These are phyloP conservation scores for Pythium grandisporangium DNA, from an alignment of 352 stramenopile genomes.

Conservation along the genomic window DNA sequence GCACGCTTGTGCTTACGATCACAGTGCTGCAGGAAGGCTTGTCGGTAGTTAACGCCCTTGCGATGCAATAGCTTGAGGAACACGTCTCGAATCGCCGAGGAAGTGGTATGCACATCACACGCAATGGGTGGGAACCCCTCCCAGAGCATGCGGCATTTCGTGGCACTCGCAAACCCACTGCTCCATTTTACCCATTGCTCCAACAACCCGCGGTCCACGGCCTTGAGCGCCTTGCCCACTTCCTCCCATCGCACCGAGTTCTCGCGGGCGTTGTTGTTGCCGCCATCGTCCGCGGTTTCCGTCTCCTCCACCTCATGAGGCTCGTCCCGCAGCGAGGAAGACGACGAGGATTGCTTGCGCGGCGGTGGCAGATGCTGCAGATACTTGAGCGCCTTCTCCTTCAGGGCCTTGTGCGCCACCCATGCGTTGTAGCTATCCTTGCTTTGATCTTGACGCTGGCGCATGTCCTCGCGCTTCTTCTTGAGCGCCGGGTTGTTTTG, in stretches of 20 bases:
- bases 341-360: conserved; percentile 1
- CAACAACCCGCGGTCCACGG: conserved; percentile 75
- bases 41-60: conserved; percentile 79
- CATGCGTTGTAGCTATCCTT: conserved; percentile 69
- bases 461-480: conserved; percentile 32
- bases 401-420: conserved; percentile 70
- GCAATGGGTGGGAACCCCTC: conserved; percentile 76
- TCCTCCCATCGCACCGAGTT: conserved; percentile 53
- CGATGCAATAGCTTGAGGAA: conserved; percentile 89
- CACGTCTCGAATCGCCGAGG: conserved; percentile 78
- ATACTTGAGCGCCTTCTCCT: conserved; percentile 68
- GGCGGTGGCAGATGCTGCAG: conserved; percentile 59
- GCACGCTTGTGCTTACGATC: conserved; percentile 44
- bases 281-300: conserved; percentile 16
- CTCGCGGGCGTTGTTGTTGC: conserved; percentile 15
- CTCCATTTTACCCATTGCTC: conserved; percentile 82
- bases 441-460: conserved; percentile 42
- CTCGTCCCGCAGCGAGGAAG: no score
- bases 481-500: conserved; percentile 47
- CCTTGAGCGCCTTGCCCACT: conserved; percentile 85
- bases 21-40: conserved; percentile 67
- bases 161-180: conserved; percentile 36
- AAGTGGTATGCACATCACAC: conserved; percentile 86
- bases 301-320: no score
- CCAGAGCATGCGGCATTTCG: conserved; percentile 70